Base-by-base conservation (phyloP, 2,329 filamentous ascomycete species). In the Hymenoscyphus fraxineus region DNA sequence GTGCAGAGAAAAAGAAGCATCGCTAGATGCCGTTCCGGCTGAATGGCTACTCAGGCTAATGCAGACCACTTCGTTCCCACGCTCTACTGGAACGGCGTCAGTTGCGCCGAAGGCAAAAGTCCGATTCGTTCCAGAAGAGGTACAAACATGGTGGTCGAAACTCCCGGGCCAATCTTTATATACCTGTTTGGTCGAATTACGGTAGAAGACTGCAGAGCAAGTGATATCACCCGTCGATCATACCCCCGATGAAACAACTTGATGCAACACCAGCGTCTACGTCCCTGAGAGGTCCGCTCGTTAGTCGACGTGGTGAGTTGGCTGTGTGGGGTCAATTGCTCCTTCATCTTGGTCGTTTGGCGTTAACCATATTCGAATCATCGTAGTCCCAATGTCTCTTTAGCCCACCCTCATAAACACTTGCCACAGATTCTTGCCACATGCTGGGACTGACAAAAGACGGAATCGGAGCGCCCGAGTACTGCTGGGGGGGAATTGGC, bases 371-470 rank as follows among this genome's bases (percentile, higher is more conserved):
- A 38, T 65, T 70, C 13, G 62, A 67, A 32, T 74, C 73, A 51
- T 74, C 70, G 61, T 73, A 75, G 41, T 87, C 85, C 86, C 86
- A 88, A 57, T 79, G 74, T 59, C 86, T 79, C 76, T 89, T 89
- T 58, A 88, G 75, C 3, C 85, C 86, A 55, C 85, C 84, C 71
- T 88, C 85, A 74, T 89, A 89, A 5, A 89, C 87, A 69, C 84
- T 88, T 13, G 87, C 87, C 62, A 90, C 88, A 13, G 85, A 88
- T 73, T 90, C 86, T 73, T 88, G 87, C 88, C 88, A 90, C 88
- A 90, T 90, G 65, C 85, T 86, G 3, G 88, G 86, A 10, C 86
- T 90, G 67, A 90, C 83, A 73, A 89, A 90, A 35, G 80, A 80
- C 64, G 83, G 80, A 59, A 85, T 80, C 2, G 84, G 78, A 7